These are phyloP conservation scores for Lachnellula arida DNA, from an alignment of 2,329 filamentous ascomycete species.

Conservation along the genomic window DNA sequence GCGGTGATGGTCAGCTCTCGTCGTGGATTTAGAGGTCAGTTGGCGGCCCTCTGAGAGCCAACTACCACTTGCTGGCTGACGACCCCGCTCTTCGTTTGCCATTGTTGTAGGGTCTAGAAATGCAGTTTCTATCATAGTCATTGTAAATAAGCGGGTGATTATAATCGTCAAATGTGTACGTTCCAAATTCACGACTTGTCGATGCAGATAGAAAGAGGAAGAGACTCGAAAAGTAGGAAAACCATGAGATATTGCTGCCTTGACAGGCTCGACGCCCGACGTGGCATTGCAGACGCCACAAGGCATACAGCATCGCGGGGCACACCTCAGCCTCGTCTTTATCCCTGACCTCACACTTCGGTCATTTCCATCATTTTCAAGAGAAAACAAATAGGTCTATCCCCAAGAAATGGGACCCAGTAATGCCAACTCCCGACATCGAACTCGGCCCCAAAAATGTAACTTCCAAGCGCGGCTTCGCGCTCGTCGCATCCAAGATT, in stretches of 20 bases:
- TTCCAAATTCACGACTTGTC: too few relatives aligned
- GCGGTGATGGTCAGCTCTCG: too few relatives aligned
- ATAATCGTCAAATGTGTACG: too few relatives aligned
- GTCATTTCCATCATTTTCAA: not conserved
- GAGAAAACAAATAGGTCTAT: not conserved
- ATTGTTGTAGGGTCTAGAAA: too few relatives aligned
- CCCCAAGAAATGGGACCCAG: not conserved
- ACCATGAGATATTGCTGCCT: not conserved
- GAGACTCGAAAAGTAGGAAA: too few relatives aligned
- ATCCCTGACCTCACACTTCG: not conserved
- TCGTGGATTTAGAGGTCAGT: too few relatives aligned
- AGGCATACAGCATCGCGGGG: not conserved
- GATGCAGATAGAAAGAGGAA: too few relatives aligned
- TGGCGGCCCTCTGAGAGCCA: too few relatives aligned
- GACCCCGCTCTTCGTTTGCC: too few relatives aligned
- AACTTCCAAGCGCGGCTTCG: conserved; percentile 9
- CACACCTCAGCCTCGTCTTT: not conserved
- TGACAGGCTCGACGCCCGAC: not conserved
- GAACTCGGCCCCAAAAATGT: not conserved
- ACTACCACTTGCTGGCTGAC: too few relatives aligned
- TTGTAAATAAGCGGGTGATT: too few relatives aligned
- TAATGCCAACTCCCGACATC: conserved; percentile 1
- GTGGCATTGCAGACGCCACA: not conserved
- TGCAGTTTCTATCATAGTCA: too few relatives aligned
- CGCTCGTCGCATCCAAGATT: conserved; percentile 11